These are phyloP conservation scores for Xylaria telfairii DNA, from an alignment of 495 filamentous ascomycete species.

Conservation along the genomic window DNA sequence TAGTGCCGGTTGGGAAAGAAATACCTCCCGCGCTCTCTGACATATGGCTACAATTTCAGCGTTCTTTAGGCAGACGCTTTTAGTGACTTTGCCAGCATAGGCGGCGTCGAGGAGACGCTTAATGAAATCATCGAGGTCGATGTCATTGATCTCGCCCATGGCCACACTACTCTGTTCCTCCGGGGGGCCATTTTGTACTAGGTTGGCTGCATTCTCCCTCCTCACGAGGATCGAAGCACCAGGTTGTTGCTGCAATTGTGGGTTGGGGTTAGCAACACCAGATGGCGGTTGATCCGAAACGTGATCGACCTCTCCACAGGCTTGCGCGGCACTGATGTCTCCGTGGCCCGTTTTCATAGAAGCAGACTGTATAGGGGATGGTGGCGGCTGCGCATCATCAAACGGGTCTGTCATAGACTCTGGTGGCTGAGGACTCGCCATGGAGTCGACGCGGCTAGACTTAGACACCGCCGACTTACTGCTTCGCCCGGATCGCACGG, in stretches of 20 bases:
- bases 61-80: conserved; percentile 95
- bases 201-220: conserved; percentile 67
- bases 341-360: conserved; percentile 73
- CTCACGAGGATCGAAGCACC: conserved; percentile 84
- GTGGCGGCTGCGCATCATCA: conserved; percentile 73
- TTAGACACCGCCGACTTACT: conserved; percentile 54
- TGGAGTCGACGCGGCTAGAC: conserved; percentile 44
- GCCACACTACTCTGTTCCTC: conserved; percentile 60
- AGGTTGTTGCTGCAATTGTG: conserved; percentile 60
- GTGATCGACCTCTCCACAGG: conserved; percentile 88
- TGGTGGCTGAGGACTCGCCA: conserved; percentile 45
- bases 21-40: conserved; percentile 81
- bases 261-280: conserved; percentile 57
- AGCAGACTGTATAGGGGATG: conserved; percentile 83
- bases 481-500: conserved; percentile 71
- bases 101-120: conserved; percentile 90
- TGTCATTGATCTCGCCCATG: conserved; percentile 81
- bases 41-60: conserved; percentile 96
- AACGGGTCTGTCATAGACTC: conserved; percentile 46
- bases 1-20: conserved; percentile 89
- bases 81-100: conserved; percentile 96
- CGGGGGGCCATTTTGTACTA: conserved; percentile 44
- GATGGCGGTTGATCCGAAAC: conserved; percentile 91
- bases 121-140: conserved; percentile 97
- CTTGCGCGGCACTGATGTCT: conserved; percentile 79